Conservation (phyloP, 2,329 filamentous ascomycete genomes). For the Fusarium sp. region DNA sequence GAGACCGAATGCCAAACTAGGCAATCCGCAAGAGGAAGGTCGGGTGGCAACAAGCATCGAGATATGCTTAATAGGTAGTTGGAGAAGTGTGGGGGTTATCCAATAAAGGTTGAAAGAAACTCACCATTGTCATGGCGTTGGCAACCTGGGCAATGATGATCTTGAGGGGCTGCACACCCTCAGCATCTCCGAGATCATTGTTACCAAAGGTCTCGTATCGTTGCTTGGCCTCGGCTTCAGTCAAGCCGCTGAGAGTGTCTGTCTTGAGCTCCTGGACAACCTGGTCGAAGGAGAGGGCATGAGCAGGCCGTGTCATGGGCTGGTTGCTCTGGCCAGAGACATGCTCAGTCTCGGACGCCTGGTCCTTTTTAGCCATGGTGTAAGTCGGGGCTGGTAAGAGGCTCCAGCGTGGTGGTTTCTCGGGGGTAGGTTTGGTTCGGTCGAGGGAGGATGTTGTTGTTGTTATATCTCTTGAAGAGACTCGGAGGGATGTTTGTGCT, state of each 20-base stretch:
- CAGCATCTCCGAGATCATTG: conserved; percentile 64
- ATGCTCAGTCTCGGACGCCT: conserved; percentile 34
- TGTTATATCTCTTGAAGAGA: conserved; percentile 7
- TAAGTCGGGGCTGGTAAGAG: conserved; percentile 18
- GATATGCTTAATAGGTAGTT: conserved; percentile 27
- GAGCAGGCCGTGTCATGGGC: conserved; percentile 66
- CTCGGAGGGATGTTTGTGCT: background rate
- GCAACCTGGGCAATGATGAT: conserved; percentile 73
- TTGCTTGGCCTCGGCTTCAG: conserved; percentile 60
- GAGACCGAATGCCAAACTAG: conserved; percentile 56
- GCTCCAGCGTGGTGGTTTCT: conserved; percentile 28
- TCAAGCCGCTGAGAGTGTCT: conserved; percentile 66
- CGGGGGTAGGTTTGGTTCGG: conserved; percentile 4
- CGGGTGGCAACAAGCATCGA: conserved; percentile 50
- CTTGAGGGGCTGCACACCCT: conserved; percentile 65
- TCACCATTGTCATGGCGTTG: conserved; percentile 76
- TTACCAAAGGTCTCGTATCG: conserved; percentile 66
- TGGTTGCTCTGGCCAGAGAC: conserved; percentile 51
- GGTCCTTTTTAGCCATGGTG: conserved; percentile 39
- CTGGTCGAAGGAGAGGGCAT: conserved; percentile 61
- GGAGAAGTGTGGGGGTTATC: conserved; percentile 13
- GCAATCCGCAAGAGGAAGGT: conserved; percentile 43
- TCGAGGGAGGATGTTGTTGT: background rate
- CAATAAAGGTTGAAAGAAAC: conserved; percentile 13
- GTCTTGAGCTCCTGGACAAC: conserved; percentile 65